Base-by-base conservation (phyloP, 805 yeast species). In the Wickerhamiella dianesei region DNA sequence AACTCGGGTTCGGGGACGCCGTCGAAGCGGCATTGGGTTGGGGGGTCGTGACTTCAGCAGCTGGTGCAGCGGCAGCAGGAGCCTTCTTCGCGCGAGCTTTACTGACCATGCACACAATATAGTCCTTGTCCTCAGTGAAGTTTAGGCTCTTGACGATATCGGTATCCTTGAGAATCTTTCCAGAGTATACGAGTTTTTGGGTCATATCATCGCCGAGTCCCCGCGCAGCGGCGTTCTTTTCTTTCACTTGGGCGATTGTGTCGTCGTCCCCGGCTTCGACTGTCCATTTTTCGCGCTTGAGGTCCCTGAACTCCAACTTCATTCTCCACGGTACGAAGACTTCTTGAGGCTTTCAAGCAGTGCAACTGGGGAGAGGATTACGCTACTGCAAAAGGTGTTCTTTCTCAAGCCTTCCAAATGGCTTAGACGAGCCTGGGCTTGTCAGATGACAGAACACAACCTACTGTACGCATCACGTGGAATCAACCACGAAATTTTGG, bases 181-280 rank as follows among this genome's bases (percentile, higher is more conserved):
- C 95, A 1, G 96, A 86, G 63, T 81, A 92, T 50, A 92, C 95
- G 59, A 92, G 77, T 68, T 88, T 89, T 62, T 89, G 77, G 59
- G 80, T 88, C 2, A 75, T 64, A 1, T 77, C 73, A 20, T 80
- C 89, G 56, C 85, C 80, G 20, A 47, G 51, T 14, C 73, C 76
- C 57, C 83, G 82, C 48, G 73, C 68, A 18, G 70, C 66, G 1
- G 87, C 92, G 44, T 92, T 70, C 56, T 76, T 76, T 56, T 77
- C 79, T 65, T 88, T 89, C 17, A 79, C 79, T n/a, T 77, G 69
- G 13, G 76, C 55, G 60, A 83, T 89, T 2, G 85, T 73, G 44
- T 79, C 85, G 13, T 73, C 51, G 6, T 73, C 71, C 50, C 82
- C 94, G 48, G 86, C 74, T 21, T 85, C 95, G 49, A 92, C 59